Evolutionary conservation across 768 basidiomycete species (phyloP).

Genomic region (Kwoniella newhampshirensis): DNA sequence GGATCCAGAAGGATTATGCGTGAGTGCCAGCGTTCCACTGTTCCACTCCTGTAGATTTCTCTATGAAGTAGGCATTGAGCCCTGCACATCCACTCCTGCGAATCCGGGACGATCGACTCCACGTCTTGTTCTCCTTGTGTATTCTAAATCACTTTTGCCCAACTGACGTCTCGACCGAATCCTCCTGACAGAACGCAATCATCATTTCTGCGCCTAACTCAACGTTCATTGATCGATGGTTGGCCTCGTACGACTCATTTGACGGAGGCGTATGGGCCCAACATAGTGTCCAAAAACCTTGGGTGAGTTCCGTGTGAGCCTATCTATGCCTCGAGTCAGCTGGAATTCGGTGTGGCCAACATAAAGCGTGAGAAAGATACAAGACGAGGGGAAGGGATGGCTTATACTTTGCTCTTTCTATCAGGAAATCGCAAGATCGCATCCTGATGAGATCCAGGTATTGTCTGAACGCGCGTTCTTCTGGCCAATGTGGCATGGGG

Average conservation of each 20-base stretch:
- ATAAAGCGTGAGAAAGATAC: too few species aligned
- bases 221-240: slow-evolving; percentile 51
- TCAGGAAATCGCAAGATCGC: slow-evolving; percentile 47
- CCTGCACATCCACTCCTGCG: too few species aligned
- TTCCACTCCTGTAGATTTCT: too few species aligned
- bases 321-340: background rate
- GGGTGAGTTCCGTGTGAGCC: slow-evolving; percentile 35
- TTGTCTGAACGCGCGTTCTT: slow-evolving; percentile 52
- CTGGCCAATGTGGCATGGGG: slow-evolving; percentile 54
- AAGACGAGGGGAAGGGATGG: too few species aligned
- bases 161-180: too few species aligned
- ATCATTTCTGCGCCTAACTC: slow-evolving; percentile 48
- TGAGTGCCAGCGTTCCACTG: slow-evolving; percentile 35
- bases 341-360: too few species aligned
- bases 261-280: slow-evolving; percentile 45
- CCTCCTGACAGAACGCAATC: slow-evolving; percentile 46
- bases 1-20: slow-evolving; percentile 53
- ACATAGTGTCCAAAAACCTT: slow-evolving; percentile 50
- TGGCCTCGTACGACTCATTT: slow-evolving; percentile 50
- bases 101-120: too few species aligned
- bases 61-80: too few species aligned
- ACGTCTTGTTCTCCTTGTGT: too few species aligned
- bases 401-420: background rate
- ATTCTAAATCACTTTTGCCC: too few species aligned
- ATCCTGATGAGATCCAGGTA: slow-evolving; percentile 51